Evolutionary conservation across 306 rosid species (phyloP).

Genomic region (Acacia acuminata): DNA sequence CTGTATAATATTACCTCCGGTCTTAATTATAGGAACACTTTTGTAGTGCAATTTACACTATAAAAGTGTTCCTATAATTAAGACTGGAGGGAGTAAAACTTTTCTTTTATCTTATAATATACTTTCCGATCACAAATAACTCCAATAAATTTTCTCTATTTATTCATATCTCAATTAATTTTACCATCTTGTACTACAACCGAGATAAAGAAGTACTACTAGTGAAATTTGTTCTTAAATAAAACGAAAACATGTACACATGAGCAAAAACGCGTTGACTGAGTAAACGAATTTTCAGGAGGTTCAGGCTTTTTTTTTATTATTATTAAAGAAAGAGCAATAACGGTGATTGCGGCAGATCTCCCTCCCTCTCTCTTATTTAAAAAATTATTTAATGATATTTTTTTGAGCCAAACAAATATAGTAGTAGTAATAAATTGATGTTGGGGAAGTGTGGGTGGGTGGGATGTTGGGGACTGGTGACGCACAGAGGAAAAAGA

Average conservation of each 20-base stretch:
- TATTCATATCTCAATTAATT: too few species aligned
- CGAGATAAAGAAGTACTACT: background rate
- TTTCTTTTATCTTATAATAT: too few species aligned
- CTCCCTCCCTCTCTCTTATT: background rate
- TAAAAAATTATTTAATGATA: too few species aligned
- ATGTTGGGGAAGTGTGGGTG: background rate
- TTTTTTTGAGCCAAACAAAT: too few species aligned
- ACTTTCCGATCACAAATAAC: too few species aligned
- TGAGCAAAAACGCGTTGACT: conserved; percentile 16
- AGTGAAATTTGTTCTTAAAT: background rate
- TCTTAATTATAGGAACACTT: too few species aligned
- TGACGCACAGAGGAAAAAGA: conserved; percentile 17
- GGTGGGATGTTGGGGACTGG: conserved; percentile 22
- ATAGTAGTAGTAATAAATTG: too few species aligned
- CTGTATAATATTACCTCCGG: too few species aligned
- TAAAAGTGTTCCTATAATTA: too few species aligned
- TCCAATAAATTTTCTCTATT: fast-evolving
- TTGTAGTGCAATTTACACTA: too few species aligned
- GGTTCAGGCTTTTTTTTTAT: background rate
- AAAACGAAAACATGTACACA: background rate
- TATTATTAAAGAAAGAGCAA: background rate
- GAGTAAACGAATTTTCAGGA: conserved; percentile 19
- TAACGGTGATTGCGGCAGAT: background rate
- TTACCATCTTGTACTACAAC: too few species aligned
- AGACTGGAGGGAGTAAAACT: too few species aligned